phyloP scores from a whole-genome alignment of 805 yeast genomes.

The Metschnikowia cerradonensis region DNA sequence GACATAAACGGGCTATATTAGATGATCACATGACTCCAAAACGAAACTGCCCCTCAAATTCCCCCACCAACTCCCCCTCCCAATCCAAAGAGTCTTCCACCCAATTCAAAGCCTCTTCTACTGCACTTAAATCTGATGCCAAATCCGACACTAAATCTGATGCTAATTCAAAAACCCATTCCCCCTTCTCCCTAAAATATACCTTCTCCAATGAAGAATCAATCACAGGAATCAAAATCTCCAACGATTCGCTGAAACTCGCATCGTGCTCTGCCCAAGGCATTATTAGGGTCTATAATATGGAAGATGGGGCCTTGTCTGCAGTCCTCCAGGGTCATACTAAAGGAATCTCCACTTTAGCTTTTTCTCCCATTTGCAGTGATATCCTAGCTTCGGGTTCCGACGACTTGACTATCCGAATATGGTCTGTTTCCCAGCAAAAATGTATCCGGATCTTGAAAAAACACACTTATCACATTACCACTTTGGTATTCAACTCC shows the following conservation, averaged over 20 bases:
- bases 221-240: constrained; percentile 49
- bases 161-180: no score
- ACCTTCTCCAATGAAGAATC: constrained; percentile 8
- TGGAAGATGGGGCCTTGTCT: constrained; percentile 15
- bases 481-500: constrained; percentile 61
- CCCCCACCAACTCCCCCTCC: no score
- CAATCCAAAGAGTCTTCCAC: no score
- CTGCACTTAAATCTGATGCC: no score
- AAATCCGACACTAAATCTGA: no score
- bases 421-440: constrained; percentile 60
- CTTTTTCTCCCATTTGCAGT: constrained; percentile 70
- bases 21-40: no score
- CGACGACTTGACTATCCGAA: constrained; percentile 74
- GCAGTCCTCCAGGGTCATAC: constrained; percentile 52
- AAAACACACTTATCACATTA: constrained; percentile 85
- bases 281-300: constrained; percentile 23
- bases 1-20: no score
- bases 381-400: constrained; percentile 75
- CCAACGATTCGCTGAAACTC: constrained; percentile 55
- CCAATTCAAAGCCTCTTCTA: no score
- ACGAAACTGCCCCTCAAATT: no score
- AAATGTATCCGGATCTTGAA: constrained; percentile 49
- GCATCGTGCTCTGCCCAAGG: constrained; percentile 48
- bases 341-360: constrained; percentile 67
- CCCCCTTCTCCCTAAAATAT: constrained; percentile 14